Base-by-base conservation (phyloP, 306 rosid species). In the Pterocarpus santalinus region DNA sequence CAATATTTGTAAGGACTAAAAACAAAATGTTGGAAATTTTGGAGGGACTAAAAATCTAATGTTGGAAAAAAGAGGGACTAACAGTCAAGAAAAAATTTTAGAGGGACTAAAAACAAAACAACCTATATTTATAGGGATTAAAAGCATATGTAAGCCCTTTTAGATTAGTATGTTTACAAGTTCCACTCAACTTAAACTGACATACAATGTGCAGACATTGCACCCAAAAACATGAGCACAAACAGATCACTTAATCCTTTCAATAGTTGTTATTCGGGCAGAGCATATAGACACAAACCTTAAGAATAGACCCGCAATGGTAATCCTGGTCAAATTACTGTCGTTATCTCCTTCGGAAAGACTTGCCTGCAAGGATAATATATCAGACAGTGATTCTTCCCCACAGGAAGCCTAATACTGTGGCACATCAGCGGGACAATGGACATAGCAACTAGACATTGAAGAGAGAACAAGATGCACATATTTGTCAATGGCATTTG, bases 261-360 rank as follows among this genome's bases (percentile, higher is more conserved):
- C 58, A 46, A 15, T 14, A 52, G 30, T 63, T 60, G 57, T 72
- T 62, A 65, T 51, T 41, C 30, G 33, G 57, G 79, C 60, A 56
- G 41, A 58, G 77, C 7, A 36, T 22, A 82, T 64, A 39, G 28
- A 81, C 46, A 33, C 82, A 72, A 79, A 90, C 97, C 97, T 95
- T 82, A 95, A 83, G 81, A 95, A 95, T 41, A 95, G 82, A 78
- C 97, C 99, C 51, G 87, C 89, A 86, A 95, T 82, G 83, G 89
- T 90, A 83, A 93, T 89, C 82, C 69, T 86, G 2, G 97, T 90
- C 85, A 93, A 88, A 89, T 87, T 93, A 61, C 87, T 88, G 75
- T 91, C 92, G 76, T 78, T 81, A 74, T 82, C 87, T 85, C 95
- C 97, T 70, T 91, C 93, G 28, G 92, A 88, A 81, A 91, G 82